A percentile compares a stretch with the other conserved stretches of the same genome.
Evolutionary conservation across 306 rosid genomes (phyloP).

Genomic region (Begonia peltatifolia): DNA sequence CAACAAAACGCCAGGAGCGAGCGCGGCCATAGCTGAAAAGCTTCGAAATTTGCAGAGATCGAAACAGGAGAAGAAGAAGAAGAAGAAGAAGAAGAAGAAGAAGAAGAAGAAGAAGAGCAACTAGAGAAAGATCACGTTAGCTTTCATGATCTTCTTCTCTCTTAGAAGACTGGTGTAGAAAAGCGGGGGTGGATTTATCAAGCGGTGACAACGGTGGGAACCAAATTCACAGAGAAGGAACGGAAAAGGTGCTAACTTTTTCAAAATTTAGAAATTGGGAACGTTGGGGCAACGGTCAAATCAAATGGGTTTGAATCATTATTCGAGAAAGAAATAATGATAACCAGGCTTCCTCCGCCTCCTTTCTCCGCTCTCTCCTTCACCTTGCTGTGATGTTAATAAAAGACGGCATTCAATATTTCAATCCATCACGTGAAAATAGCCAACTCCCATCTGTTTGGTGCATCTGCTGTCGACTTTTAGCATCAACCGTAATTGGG

Average conservation of each 20-base stretch:
- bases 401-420: too few relatives aligned
- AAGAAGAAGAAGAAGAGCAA: neutral
- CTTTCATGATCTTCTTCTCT: neutral
- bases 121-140: neutral
- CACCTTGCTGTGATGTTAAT: too few relatives aligned
- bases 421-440: too few relatives aligned
- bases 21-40: slow-evolving; percentile 37
- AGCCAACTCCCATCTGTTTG: too few relatives aligned
- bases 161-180: neutral
- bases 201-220: slow-evolving; percentile 42
- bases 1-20: slow-evolving; percentile 70
- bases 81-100: too few relatives aligned
- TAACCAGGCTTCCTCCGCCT: too few relatives aligned
- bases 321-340: too few relatives aligned
- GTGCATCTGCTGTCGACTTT: too few relatives aligned
- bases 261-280: slow-evolving; percentile 18
- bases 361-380: too few relatives aligned
- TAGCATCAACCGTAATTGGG: too few relatives aligned
- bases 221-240: too few relatives aligned
- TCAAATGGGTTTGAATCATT: neutral
- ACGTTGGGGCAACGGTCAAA: slow-evolving; percentile 55
- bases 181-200: neutral
- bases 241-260: slow-evolving; percentile 4
- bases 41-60: slow-evolving; percentile 4
- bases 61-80: neutral